A percentile compares a stretch with the other conserved stretches of the same genome.
These are phyloP conservation scores for Cynara cardunculus DNA, from an alignment of 129 eudicot species.

Conservation along the genomic window DNA sequence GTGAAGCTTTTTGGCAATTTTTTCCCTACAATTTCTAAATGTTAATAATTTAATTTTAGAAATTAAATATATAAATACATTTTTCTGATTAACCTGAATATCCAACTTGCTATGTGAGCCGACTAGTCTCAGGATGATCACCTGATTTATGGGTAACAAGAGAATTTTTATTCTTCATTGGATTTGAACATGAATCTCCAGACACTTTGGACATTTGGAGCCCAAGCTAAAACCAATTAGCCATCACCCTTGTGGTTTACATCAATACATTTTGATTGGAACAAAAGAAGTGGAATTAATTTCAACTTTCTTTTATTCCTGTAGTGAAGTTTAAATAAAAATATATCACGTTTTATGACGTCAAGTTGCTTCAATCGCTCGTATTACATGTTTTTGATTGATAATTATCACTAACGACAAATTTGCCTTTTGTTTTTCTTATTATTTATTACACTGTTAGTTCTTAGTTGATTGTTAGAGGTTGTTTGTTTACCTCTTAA, in stretches of 20 bases:
- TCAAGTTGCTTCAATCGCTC: not conserved
- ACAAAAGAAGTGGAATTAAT: not conserved
- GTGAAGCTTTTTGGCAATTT: not conserved
- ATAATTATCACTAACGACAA: not conserved
- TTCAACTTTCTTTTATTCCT: not conserved
- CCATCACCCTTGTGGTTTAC: too few species aligned
- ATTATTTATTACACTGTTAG: not conserved
- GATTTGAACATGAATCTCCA: too few species aligned
- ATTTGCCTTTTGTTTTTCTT: not conserved
- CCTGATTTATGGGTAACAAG: too few species aligned
- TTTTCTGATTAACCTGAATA: too few species aligned
- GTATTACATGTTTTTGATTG: not conserved
- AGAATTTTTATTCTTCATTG: too few species aligned
- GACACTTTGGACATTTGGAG: too few species aligned
- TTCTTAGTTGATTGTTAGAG: not conserved
- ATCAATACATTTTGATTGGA: not conserved
- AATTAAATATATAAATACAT: not conserved
- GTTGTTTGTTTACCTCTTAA: too few species aligned
- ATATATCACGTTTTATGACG: not conserved
- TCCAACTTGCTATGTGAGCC: too few species aligned
- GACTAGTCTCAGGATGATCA: too few species aligned
- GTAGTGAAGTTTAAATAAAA: too few species aligned
- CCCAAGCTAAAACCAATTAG: too few species aligned
- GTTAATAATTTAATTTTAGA: not conserved
- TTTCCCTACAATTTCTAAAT: not conserved